phyloP scores from a whole-genome alignment of 2,329 filamentous ascomycete genomes.

The Ophiosphaerella korrae region DNA sequence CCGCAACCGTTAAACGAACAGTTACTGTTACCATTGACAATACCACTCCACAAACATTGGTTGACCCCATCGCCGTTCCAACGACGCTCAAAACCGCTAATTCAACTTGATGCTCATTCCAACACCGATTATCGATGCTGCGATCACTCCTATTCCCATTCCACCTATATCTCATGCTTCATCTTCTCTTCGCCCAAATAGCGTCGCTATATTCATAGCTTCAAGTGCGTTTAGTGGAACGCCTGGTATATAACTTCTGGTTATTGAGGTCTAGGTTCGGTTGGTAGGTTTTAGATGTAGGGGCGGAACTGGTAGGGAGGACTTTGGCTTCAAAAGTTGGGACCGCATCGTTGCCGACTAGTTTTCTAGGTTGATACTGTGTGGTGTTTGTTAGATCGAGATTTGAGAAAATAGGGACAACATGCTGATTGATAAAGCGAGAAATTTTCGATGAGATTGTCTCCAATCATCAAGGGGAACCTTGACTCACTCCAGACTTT shows the following conservation, averaged over 20 bases:
- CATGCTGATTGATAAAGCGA: neutral
- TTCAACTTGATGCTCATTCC: too few species aligned
- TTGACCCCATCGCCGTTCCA: neutral
- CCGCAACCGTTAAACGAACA: too few species aligned
- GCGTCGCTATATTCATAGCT: too few species aligned
- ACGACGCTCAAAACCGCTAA: neutral
- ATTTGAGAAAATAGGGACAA: neutral
- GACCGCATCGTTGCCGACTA: conserved; percentile 61
- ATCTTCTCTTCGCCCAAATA: too few species aligned
- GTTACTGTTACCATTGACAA: too few species aligned
- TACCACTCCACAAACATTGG: too few species aligned
- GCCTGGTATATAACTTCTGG: conserved; percentile 39
- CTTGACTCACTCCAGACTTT: conserved; percentile 58
- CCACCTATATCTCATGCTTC: too few species aligned
- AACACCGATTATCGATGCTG: too few species aligned
- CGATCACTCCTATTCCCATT: too few species aligned
- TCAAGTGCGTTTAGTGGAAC: neutral
- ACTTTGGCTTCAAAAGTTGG: conserved; percentile 69
- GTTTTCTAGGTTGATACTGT: conserved; percentile 68
- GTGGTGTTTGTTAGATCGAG: neutral
- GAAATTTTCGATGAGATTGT: neutral
- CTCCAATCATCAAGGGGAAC: neutral
- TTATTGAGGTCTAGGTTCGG: conserved; percentile 53
- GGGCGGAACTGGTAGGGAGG: conserved; percentile 67
- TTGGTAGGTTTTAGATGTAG: conserved; percentile 52